phyloP scores from a whole-genome alignment of 192 early-diverging fungal genomes.

The Linnemannia schmuckeri region DNA sequence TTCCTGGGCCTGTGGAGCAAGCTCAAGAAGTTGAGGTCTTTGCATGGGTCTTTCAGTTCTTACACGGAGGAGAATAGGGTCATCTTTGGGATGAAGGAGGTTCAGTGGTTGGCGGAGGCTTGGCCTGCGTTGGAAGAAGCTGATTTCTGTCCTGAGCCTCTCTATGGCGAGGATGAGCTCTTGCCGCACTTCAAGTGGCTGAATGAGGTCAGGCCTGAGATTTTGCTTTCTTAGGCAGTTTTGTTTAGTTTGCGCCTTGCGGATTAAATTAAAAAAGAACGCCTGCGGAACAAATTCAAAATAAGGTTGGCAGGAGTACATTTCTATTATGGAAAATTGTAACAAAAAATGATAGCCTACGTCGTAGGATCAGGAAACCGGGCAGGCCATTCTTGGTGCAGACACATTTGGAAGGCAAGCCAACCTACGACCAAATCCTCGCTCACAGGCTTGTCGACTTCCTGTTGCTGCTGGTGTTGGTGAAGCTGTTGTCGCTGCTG shows the following conservation, averaged over 20 bases:
- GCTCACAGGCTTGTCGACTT: background rate
- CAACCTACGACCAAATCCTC: slow-evolving; percentile 19
- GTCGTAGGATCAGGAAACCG: slow-evolving; percentile 7
- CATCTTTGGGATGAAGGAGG: background rate
- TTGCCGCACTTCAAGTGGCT: background rate
- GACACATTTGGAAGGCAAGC: slow-evolving; percentile 36
- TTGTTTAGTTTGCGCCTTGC: too few relatives aligned
- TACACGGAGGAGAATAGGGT: background rate
- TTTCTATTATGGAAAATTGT: too few relatives aligned
- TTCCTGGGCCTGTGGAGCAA: background rate
- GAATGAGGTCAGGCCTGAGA: background rate
- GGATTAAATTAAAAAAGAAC: too few relatives aligned
- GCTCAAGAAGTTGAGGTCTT: background rate
- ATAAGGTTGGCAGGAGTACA: too few relatives aligned
- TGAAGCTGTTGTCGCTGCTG: too few relatives aligned
- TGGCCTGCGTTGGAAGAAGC: background rate
- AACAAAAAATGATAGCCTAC: background rate
- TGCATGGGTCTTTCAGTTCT: background rate
- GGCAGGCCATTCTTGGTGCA: slow-evolving; percentile 36
- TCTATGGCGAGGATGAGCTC: background rate
- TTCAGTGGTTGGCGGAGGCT: background rate
- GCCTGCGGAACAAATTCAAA: too few relatives aligned
- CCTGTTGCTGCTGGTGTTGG: background rate
- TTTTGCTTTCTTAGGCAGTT: background rate
- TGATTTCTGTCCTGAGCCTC: background rate